A percentile compares a stretch with the other conserved stretches of the same genome.
Evolutionary conservation across 805 yeast genomes (phyloP).

Genomic region (Wickerhamiella lipophila): DNA sequence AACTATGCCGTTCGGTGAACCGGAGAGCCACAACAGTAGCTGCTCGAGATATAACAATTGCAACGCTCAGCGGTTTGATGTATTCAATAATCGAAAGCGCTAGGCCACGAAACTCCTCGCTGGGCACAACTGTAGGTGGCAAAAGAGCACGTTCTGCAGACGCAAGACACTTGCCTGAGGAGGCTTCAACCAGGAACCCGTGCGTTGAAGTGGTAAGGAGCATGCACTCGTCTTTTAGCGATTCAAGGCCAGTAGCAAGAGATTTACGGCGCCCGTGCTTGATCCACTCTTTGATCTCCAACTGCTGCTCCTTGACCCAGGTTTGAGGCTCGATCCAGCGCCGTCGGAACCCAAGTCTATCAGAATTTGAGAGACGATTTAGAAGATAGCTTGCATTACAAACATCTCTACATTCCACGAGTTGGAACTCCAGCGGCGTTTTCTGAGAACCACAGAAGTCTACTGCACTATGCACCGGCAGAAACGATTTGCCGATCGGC

Average conservation of each 20-base stretch:
- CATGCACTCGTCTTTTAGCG: not conserved
- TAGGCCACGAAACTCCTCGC: not conserved
- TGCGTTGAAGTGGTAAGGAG: slow-evolving; percentile 3
- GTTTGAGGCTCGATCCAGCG: slow-evolving; percentile 7
- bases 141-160: slow-evolving; percentile 1
- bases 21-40: slow-evolving; percentile 2
- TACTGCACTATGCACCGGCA: not conserved
- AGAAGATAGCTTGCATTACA: not conserved
- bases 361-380: too few species aligned
- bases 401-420: not conserved
- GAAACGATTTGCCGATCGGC: not conserved
- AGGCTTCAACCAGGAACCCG: not conserved
- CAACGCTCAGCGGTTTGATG: slow-evolving; percentile 5
- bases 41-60: slow-evolving; percentile 5
- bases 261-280: slow-evolving; percentile 8
- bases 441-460: slow-evolving; percentile 4
- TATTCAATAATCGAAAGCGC: slow-evolving; percentile 7
- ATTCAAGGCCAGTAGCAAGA: not conserved
- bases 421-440: not conserved
- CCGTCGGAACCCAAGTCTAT: not conserved
- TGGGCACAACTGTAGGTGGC: not conserved
- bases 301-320: slow-evolving; percentile 4
- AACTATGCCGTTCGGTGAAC: not conserved
- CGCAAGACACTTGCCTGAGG: not conserved
- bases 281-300: slow-evolving; percentile 4